Evolutionary conservation across 1,139 yeast genomes (phyloP).

Genomic region (Kurtzmaniella quercitrusa): DNA sequence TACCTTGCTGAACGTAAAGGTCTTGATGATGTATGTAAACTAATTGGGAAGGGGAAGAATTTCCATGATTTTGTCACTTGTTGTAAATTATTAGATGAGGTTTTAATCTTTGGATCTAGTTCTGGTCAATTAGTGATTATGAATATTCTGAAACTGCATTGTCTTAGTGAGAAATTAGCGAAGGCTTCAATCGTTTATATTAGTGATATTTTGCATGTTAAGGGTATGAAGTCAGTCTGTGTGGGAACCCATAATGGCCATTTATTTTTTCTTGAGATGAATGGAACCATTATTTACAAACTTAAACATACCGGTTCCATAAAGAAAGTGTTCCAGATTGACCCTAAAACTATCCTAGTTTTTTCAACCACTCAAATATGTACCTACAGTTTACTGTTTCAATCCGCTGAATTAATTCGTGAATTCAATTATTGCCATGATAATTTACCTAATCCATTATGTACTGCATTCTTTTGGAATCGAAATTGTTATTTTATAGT

Average conservation of each 20-base stretch:
- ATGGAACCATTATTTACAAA: neutral
- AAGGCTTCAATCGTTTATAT: neutral
- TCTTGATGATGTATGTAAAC: neutral
- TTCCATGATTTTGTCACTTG: neutral
- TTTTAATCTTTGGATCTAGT: neutral
- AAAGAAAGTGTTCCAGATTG: neutral
- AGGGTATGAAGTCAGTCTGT: neutral
- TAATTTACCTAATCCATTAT: neutral
- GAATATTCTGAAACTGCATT: neutral
- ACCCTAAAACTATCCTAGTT: neutral
- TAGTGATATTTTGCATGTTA: neutral
- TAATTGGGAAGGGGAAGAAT: conserved; percentile 1
- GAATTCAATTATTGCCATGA: neutral
- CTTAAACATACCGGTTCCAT: neutral
- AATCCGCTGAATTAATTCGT: neutral
- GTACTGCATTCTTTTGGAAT: neutral
- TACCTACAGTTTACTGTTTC: neutral
- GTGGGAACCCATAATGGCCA: conserved; percentile 1
- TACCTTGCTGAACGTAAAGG: neutral
- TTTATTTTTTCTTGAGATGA: neutral
- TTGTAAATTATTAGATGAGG: neutral
- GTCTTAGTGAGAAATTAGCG: neutral
- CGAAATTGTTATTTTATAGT: conserved; percentile 1
- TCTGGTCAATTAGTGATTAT: neutral
- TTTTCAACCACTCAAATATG: neutral